These are phyloP conservation scores for Sherardia arvensis DNA, from an alignment of 257 asterid species.

Conservation along the genomic window DNA sequence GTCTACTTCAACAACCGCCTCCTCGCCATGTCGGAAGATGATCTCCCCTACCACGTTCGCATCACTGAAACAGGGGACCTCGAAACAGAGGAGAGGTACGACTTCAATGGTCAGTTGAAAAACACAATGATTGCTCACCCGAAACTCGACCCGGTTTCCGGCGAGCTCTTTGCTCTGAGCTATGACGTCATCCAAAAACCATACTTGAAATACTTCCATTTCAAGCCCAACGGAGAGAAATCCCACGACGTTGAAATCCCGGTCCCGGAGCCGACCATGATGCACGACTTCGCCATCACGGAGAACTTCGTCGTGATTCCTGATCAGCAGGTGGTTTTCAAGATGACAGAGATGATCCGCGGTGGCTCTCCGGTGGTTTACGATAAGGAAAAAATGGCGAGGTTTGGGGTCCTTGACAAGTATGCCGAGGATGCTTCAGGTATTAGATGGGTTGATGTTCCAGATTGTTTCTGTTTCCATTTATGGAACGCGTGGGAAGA, in stretches of 20 bases:
- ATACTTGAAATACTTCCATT: slow-evolving; percentile 66
- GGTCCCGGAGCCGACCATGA: slow-evolving; percentile 82
- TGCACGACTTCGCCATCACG: slow-evolving; percentile 97
- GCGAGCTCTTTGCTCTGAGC: slow-evolving; percentile 84
- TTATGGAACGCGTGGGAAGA: slow-evolving; percentile 99
- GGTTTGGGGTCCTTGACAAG: slow-evolving; percentile 69
- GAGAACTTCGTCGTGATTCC: slow-evolving; percentile 72
- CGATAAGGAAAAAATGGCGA: slow-evolving; percentile 48
- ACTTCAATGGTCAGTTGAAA: slow-evolving; percentile 42
- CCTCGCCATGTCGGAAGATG: slow-evolving; percentile 95
- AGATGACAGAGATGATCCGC: slow-evolving; percentile 76
- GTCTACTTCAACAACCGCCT: slow-evolving; percentile 70
- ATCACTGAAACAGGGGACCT: slow-evolving; percentile 63
- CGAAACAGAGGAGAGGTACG: slow-evolving; percentile 54
- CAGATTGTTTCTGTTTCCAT: slow-evolving; percentile 92
- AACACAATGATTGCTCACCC: slow-evolving; percentile 99
- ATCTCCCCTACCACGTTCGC: slow-evolving; percentile 72
- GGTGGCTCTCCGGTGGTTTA: slow-evolving; percentile 96
- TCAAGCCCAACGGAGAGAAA: slow-evolving; percentile 49
- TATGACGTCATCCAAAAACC: slow-evolving; percentile 90
- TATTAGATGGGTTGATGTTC: slow-evolving; percentile 72
- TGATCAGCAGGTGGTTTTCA: slow-evolving; percentile 94
- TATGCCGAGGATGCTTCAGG: slow-evolving; percentile 33
- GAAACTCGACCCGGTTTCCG: slow-evolving; percentile 74
- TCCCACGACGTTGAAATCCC: slow-evolving; percentile 82